Evolutionary conservation across 148 eudicot genomes (phyloP).

Genomic region (Camellia lanceoleosa): DNA sequence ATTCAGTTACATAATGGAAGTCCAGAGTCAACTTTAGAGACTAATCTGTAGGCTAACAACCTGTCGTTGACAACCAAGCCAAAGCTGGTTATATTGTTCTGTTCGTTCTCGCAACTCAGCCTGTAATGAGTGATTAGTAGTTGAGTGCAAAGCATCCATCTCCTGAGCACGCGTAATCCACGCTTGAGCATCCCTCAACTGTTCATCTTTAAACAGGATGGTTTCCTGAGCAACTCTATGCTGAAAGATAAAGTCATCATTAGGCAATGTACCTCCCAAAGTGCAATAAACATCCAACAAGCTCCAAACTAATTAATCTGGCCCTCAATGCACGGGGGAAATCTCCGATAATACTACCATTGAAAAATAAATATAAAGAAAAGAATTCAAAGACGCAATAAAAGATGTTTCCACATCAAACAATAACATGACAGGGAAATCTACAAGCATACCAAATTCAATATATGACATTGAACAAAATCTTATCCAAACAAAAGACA

Average conservation of each 20-base stretch:
- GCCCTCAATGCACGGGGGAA: not conserved
- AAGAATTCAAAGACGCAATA: too few relatives aligned
- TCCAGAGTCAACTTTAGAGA: not conserved
- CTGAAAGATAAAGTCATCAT: constrained; percentile 43
- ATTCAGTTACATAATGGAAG: not conserved
- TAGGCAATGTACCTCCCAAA: constrained; percentile 3
- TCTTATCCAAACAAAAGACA: not conserved
- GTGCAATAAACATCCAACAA: not conserved
- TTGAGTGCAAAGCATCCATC: constrained; percentile 79
- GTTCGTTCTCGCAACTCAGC: constrained; percentile 80
- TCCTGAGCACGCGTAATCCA: constrained; percentile 88
- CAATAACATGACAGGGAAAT: not conserved
- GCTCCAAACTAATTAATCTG: not conserved
- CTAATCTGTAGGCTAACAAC: constrained; percentile 26
- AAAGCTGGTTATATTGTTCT: constrained; percentile 84
- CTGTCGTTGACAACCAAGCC: constrained; percentile 88
- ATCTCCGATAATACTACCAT: not conserved
- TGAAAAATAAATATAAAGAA: not conserved
- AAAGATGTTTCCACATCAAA: too few relatives aligned
- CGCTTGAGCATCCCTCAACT: constrained; percentile 77
- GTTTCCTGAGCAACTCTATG: constrained; percentile 80
- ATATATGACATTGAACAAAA: not conserved
- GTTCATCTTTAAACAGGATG: constrained; percentile 73
- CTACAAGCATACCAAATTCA: constrained; percentile 4
- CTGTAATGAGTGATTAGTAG: constrained; percentile 55